Conservation (phyloP, 2,329 filamentous ascomycete species). For the Alternaria brassicicola region DNA sequence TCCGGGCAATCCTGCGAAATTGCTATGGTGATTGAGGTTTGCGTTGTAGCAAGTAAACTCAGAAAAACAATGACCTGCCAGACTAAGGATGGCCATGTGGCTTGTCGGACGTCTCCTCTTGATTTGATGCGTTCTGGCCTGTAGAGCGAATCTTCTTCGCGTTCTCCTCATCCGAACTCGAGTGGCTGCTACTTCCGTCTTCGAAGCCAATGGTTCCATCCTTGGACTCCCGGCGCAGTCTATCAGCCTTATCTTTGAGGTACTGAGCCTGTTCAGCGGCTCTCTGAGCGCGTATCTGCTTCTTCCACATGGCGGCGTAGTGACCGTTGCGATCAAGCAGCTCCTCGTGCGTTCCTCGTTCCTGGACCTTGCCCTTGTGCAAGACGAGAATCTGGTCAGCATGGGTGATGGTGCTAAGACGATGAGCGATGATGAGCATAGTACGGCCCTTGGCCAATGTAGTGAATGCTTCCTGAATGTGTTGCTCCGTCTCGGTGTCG, state of each 20-base stretch:
- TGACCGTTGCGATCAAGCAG: conserved; percentile 54
- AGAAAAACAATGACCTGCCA: background rate
- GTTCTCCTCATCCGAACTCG: conserved; percentile 42
- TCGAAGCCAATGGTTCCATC: conserved; percentile 45
- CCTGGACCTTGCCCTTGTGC: conserved; percentile 59
- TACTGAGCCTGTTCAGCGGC: conserved; percentile 58
- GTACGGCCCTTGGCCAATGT: conserved; percentile 85
- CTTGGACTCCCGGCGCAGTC: conserved; percentile 56
- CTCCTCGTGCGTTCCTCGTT: conserved; percentile 59
- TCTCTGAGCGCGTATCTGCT: conserved; percentile 58
- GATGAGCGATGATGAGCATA: conserved; percentile 90
- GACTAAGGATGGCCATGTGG: conserved; percentile 39
- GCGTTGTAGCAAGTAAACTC: background rate
- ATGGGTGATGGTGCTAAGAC: conserved; percentile 61
- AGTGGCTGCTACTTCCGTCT: conserved; percentile 49
- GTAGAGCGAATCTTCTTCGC: conserved; percentile 30
- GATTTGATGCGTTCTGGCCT: conserved; percentile 14
- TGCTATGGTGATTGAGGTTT: background rate
- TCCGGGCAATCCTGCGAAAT: background rate
- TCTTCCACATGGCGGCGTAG: conserved; percentile 60
- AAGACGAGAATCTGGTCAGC: conserved; percentile 63
- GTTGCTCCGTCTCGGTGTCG: conserved; percentile 89
- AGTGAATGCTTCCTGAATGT: conserved; percentile 86
- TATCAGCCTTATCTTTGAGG: conserved; percentile 57
- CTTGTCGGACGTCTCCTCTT: conserved; percentile 26